phyloP scores from a whole-genome alignment of 345 rosid species.

The Arabidopsis suecica region DNA sequence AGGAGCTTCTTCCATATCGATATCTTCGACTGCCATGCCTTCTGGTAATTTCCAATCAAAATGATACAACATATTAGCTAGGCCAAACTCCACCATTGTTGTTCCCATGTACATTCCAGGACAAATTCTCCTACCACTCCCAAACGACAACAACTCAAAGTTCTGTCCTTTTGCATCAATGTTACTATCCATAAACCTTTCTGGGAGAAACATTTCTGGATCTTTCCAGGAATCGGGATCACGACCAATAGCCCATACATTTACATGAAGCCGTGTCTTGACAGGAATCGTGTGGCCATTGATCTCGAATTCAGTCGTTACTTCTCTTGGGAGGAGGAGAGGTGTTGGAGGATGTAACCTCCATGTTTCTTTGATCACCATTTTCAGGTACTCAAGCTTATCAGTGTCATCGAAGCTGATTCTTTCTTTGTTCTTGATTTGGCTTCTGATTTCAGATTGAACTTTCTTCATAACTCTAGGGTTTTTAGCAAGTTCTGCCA shows the following conservation, averaged over 20 bases:
- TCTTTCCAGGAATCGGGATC: conserved; percentile 48
- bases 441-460: conserved; percentile 48
- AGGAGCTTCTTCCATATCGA: conserved; percentile 52
- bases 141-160: conserved; percentile 37
- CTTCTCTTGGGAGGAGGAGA: conserved; percentile 54
- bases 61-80: conserved; percentile 48
- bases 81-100: conserved; percentile 46
- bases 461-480: conserved; percentile 49
- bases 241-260: conserved; percentile 62
- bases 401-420: conserved; percentile 38
- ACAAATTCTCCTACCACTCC: conserved; percentile 32
- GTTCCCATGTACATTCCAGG: conserved; percentile 44
- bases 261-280: conserved; percentile 48
- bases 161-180: conserved; percentile 46
- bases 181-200: conserved; percentile 34
- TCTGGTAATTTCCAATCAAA: conserved; percentile 55
- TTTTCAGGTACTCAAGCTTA: conserved; percentile 46
- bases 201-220: conserved; percentile 25
- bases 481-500: conserved; percentile 51
- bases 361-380: conserved; percentile 57
- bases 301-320: conserved; percentile 47
- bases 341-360: conserved; percentile 60
- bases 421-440: conserved; percentile 33
- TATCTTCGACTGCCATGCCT: conserved; percentile 35
- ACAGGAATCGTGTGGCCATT: conserved; percentile 45